Percentiles rank a stretch among this genome's conserved stretches.
phyloP scores from a whole-genome alignment of 1,284 basidiomycete genomes.

The Cryptococcus amylolentus region DNA sequence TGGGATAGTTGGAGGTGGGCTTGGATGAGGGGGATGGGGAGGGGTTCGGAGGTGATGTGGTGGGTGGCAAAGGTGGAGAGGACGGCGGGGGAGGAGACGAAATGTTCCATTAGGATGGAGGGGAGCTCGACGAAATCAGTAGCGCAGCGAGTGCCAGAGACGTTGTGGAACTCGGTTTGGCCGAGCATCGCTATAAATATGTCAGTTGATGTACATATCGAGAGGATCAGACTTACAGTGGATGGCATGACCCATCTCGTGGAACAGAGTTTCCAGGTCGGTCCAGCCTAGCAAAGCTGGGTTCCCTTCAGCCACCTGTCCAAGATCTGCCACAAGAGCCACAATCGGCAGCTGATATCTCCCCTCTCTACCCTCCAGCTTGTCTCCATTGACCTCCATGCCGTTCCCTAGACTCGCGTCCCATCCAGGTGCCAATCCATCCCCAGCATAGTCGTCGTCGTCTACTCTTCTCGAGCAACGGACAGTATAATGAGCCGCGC shows the following conservation, averaged over 20 bases:
- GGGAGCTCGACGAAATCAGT: constrained; percentile 98
- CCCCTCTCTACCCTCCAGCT: constrained; percentile 56
- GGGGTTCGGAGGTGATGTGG: constrained; percentile 60
- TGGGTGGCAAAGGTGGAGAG: constrained; percentile 71
- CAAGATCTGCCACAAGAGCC: constrained; percentile 88
- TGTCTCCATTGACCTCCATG: constrained; percentile 37
- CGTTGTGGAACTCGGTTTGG: constrained; percentile 94
- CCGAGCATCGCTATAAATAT: constrained; percentile 83
- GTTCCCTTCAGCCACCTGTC: constrained; percentile 55
- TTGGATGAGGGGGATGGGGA: constrained; percentile 61
- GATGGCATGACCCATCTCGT: constrained; percentile 99
- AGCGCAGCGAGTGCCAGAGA: constrained; percentile 95
- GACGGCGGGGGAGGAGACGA: constrained; percentile 78
- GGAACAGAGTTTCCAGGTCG: constrained; percentile 90
- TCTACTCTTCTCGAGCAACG: constrained; percentile 88
- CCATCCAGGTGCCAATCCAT: constrained; percentile 50
- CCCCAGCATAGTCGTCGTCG: constrained; percentile 73
- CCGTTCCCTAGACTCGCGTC: constrained; percentile 35
- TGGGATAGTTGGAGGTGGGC: constrained; percentile 46
- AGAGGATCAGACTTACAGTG: constrained; percentile 67
- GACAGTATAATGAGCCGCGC: constrained; percentile 93
- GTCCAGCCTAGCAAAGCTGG: constrained; percentile 82
- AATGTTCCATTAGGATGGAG: constrained; percentile 97
- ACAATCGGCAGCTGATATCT: constrained; percentile 85
- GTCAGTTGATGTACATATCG: not conserved